Base-by-base conservation (phyloP, 129 eudicot genomes). In the Deinandra increscens region DNA sequence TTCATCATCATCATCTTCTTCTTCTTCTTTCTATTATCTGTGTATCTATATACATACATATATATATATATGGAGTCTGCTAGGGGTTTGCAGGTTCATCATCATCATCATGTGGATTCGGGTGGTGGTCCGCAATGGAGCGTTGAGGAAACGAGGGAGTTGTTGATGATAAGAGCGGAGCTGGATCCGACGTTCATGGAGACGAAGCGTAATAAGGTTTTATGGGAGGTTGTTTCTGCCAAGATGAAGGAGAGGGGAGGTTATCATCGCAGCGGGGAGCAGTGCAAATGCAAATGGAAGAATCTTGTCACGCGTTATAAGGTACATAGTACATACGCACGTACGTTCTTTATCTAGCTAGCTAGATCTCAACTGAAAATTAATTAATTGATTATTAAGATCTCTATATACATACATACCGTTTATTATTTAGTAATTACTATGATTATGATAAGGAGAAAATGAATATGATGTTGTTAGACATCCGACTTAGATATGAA, bases 41-140 rank as follows among this genome's bases (percentile, higher is more conserved):
- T 15, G 11, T 26, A 46, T 44, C 18, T 22, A 56, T 4, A 10
- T 15, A 41, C 17, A 60, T 37, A n/a, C n/a, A n/a, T n/a, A 46
- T 44, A 33, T 22, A 56, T 4, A 10, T 15, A 41, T 26, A 60
- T 37, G 31, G 31, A n/a, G n/a, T n/a, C n/a, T n/a, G n/a, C n/a
- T n/a, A n/a, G n/a, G n/a, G n/a, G n/a, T n/a, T n/a, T n/a, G n/a
- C 31, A 26, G 31, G 31, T 26, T 26, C 31, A 26, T 26, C 1
- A 26, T 26, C 31, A 26, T 26, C 31, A 26, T 26, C 31, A 26
- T 26, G 31, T 26, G 31, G 31, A 26, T 26, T 26, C n/a, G n/a
- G n/a, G n/a, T n/a, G n/a, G n/a, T n/a, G n/a, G 31, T 72, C 91
- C 94, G 5, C 98, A 88, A 82, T 92, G 98, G 98, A 88, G 98